A percentile compares a stretch with the other conserved stretches of the same genome.
These are phyloP conservation scores for Gaultheria prostrata DNA, from an alignment of 148 eudicot species.

Conservation along the genomic window DNA sequence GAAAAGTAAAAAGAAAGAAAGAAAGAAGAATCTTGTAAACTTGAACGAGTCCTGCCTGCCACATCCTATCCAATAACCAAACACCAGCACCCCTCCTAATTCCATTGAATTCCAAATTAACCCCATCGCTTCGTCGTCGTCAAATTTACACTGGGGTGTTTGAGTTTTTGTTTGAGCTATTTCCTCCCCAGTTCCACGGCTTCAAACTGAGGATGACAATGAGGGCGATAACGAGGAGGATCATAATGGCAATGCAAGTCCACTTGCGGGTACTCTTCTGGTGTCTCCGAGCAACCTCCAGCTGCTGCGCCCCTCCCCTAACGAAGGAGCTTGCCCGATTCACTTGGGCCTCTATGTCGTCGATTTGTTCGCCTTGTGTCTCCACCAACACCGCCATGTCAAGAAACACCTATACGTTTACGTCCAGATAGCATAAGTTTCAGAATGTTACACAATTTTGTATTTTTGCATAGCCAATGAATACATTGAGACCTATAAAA, in stretches of 20 bases:
- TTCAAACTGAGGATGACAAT: slow-evolving; percentile 18
- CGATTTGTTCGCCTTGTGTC: slow-evolving; percentile 38
- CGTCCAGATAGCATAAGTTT: neutral
- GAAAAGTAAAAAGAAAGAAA: neutral
- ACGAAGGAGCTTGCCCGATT: slow-evolving; percentile 36
- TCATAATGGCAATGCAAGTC: slow-evolving; percentile 24
- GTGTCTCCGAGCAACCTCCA: slow-evolving; percentile 29
- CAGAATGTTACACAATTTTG: neutral
- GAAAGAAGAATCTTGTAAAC: neutral
- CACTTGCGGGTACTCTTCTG: slow-evolving; percentile 42
- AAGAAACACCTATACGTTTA: neutral
- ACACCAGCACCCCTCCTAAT: neutral
- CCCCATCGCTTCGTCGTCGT: neutral
- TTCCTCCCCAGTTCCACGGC: slow-evolving; percentile 33
- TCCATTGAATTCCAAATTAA: neutral
- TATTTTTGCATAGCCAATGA: neutral
- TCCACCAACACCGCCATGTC: slow-evolving; percentile 37
- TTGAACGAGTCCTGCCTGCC: neutral
- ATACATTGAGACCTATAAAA: neutral
- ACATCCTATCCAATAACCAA: neutral
- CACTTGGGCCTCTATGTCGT: slow-evolving; percentile 38
- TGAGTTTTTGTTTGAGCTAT: too few relatives aligned
- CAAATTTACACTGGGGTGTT: neutral
- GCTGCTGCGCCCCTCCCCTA: slow-evolving; percentile 28
- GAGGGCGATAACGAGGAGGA: slow-evolving; percentile 31